Evolutionary conservation across 768 basidiomycete species (phyloP).

Genomic region (Kwoniella heveanensis): DNA sequence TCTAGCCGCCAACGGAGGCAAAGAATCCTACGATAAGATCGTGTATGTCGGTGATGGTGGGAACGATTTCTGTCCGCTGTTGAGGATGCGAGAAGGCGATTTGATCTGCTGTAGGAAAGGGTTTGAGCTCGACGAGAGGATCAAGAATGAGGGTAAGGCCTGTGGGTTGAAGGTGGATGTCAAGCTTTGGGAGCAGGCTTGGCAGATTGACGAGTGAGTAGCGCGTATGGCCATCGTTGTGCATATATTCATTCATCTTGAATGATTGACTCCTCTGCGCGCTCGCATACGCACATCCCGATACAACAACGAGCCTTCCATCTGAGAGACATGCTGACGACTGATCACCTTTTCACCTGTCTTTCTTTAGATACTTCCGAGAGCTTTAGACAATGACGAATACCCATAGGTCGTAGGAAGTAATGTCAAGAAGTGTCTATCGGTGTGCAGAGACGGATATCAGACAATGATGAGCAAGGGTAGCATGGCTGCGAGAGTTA

Average conservation of each 20-base stretch:
- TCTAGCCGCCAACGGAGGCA: constrained; percentile 64
- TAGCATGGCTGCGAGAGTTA: too few species aligned
- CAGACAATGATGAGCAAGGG: too few species aligned
- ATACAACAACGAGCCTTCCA: too few species aligned
- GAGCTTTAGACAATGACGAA: constrained; percentile 9
- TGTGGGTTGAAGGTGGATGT: constrained; percentile 72
- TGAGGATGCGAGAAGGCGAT: constrained; percentile 80
- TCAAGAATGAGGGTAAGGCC: constrained; percentile 68
- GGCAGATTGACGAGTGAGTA: constrained; percentile 83
- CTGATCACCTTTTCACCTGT: background rate
- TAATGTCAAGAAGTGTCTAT: too few species aligned
- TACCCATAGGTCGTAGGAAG: too few species aligned
- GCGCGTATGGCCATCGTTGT: background rate
- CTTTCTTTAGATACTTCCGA: constrained; percentile 16
- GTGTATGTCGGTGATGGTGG: constrained; percentile 91
- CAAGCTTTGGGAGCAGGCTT: constrained; percentile 87
- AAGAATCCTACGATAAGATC: constrained; percentile 68
- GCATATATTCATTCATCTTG: background rate
- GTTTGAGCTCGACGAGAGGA: constrained; percentile 77
- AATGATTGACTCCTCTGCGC: too few species aligned
- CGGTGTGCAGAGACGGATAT: too few species aligned
- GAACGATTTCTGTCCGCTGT: constrained; percentile 92
- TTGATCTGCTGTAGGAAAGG: constrained; percentile 74
- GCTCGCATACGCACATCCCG: too few species aligned
- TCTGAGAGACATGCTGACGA: too few species aligned